phyloP scores from a whole-genome alignment of 164 flowering plant species.

The Litsea cubeba region DNA sequence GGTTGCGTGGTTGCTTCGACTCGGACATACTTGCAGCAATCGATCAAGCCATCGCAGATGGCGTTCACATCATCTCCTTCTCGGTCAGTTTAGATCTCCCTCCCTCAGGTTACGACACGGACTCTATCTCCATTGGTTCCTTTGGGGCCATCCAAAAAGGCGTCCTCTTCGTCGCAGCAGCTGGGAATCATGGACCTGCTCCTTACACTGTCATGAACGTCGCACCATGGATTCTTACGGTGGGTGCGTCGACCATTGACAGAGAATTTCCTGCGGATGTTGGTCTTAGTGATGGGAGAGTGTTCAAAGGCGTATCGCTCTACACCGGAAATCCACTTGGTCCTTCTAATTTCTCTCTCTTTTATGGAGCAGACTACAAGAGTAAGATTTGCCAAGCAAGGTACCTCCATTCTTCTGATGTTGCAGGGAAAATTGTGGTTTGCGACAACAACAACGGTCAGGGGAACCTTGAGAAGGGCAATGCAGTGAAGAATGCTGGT shows the following conservation, averaged over 20 bases:
- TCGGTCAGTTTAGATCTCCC: constrained; percentile 65
- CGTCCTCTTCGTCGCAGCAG: constrained; percentile 72
- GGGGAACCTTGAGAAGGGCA: constrained; percentile 78
- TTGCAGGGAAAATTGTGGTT: constrained; percentile 67
- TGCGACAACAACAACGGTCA: constrained; percentile 85
- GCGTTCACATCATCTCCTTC: constrained; percentile 76
- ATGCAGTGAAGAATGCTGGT: constrained; percentile 68
- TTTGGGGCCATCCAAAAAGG: constrained; percentile 68
- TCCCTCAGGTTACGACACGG: constrained; percentile 50
- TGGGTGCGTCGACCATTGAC: constrained; percentile 88
- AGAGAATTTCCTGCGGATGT: constrained; percentile 85
- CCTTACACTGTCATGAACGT: constrained; percentile 63
- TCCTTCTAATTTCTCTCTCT: constrained; percentile 19
- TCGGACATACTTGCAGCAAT: constrained; percentile 28
- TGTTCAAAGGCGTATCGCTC: constrained; percentile 58
- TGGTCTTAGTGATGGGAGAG: constrained; percentile 63
- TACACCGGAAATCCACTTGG: constrained; percentile 51
- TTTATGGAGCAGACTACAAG: constrained; percentile 54
- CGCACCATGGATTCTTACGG: constrained; percentile 93
- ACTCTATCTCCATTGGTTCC: constrained; percentile 85
- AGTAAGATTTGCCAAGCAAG: constrained; percentile 41
- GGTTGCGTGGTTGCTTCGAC: constrained; percentile 22
- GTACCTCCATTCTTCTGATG: constrained; percentile 37
- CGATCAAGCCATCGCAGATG: constrained; percentile 49
- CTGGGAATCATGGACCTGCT: constrained; percentile 85